Conservation (phyloP, 2,329 filamentous ascomycete species). For the Exophiala spinifera region DNA sequence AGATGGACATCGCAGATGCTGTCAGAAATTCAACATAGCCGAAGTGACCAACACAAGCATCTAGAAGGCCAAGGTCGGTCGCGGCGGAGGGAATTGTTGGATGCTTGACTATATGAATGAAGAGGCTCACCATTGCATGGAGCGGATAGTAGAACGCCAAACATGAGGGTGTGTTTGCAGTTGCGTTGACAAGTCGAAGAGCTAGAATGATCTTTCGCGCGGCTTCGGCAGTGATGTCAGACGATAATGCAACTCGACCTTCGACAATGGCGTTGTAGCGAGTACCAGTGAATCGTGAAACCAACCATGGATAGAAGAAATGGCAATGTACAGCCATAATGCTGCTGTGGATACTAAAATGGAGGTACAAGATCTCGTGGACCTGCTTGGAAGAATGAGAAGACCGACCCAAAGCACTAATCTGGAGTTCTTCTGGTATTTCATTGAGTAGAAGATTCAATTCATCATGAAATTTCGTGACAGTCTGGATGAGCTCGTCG, state of each 20-base stretch:
- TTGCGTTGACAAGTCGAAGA: slow-evolving; percentile 2
- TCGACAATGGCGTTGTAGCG: slow-evolving; percentile 1
- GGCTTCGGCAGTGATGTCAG: slow-evolving; percentile 3
- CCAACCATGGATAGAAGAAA: slow-evolving; percentile 18
- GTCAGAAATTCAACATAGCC: slow-evolving; percentile 13
- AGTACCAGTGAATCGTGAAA: neutral
- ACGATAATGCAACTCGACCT: neutral
- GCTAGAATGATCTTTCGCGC: slow-evolving; percentile 15
- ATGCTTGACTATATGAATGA: slow-evolving; percentile 10
- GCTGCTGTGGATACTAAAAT: slow-evolving; percentile 11
- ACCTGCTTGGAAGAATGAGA: neutral
- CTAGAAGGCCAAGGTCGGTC: slow-evolving; percentile 11
- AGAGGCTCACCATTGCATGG: slow-evolving; percentile 8
- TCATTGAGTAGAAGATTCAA: slow-evolving; percentile 4
- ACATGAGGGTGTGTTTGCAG: slow-evolving; percentile 6
- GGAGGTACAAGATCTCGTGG: slow-evolving; percentile 8
- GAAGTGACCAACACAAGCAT: slow-evolving; percentile 14
- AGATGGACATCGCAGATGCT: slow-evolving; percentile 4
- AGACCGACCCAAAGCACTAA: slow-evolving; percentile 3
- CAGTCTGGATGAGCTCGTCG: slow-evolving; percentile 2
- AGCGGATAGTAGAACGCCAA: slow-evolving; percentile 16
- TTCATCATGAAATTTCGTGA: slow-evolving; percentile 4
- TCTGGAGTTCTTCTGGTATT: slow-evolving; percentile 1
- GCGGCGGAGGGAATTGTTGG: neutral
- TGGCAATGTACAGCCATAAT: slow-evolving; percentile 12